These are phyloP conservation scores for Nematodospora valgi DNA, from an alignment of 805 yeast species.

Conservation along the genomic window DNA sequence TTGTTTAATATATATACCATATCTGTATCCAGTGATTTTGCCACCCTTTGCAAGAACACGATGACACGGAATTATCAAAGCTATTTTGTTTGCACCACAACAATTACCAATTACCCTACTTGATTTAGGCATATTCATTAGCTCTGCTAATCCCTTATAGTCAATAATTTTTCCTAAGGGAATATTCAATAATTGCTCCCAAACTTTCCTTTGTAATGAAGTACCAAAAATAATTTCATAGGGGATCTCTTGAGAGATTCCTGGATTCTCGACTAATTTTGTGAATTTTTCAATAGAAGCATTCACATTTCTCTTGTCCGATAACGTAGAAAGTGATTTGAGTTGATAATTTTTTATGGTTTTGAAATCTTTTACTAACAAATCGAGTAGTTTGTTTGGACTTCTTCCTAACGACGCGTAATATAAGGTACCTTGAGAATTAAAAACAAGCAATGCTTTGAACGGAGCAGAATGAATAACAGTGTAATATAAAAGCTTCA, in stretches of 20 bases:
- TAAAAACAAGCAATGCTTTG: conserved; percentile 15
- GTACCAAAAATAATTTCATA: conserved; percentile 33
- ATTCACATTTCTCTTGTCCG: background rate
- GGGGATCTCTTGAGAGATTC: background rate
- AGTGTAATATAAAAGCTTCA: conserved; percentile 14
- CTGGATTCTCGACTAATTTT: conserved; percentile 12
- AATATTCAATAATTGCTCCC: conserved; percentile 30
- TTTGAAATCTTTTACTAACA: conserved; percentile 14
- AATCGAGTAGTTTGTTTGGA: conserved; percentile 4
- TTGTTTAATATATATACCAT: conserved; percentile 33
- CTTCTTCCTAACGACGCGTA: conserved; percentile 19
- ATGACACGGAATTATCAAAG: conserved; percentile 43
- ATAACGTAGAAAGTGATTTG: conserved; percentile 8
- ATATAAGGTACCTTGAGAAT: conserved; percentile 14
- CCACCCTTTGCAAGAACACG: conserved; percentile 30
- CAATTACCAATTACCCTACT: conserved; percentile 41
- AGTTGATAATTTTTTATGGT: conserved; percentile 7
- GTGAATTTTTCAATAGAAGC: conserved; percentile 11
- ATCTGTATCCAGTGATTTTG: conserved; percentile 35
- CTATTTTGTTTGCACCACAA: conserved; percentile 36
- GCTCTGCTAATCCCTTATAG: conserved; percentile 31
- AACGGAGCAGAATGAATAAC: conserved; percentile 8
- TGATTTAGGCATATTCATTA: conserved; percentile 24
- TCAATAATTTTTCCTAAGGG: conserved; percentile 24
- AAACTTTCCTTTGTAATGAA: conserved; percentile 32